phyloP scores from a whole-genome alignment of 768 basidiomycete species.

The Leccinellum rugosiceps region DNA sequence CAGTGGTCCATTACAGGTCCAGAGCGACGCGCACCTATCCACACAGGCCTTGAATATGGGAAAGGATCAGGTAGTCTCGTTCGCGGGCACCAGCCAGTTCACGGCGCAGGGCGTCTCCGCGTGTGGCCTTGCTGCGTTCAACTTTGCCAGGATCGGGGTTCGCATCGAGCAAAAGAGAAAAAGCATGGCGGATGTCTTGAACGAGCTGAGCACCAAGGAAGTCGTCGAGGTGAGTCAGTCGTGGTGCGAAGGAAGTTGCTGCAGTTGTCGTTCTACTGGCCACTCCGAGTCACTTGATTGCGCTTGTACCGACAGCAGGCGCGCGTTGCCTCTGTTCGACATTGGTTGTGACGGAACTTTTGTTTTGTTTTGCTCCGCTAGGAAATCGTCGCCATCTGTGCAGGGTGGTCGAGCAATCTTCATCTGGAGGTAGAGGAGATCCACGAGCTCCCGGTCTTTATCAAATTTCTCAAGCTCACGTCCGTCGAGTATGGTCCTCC shows the following conservation, averaged over 20 bases:
- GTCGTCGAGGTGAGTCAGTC: constrained; percentile 25
- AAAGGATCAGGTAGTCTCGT: constrained; percentile 41
- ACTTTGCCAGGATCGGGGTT: constrained; percentile 55
- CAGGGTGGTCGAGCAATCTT: constrained; percentile 47
- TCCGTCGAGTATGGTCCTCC: constrained; percentile 38
- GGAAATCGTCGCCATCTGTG: constrained; percentile 58
- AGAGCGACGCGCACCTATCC: neutral
- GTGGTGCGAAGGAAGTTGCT: too few species aligned
- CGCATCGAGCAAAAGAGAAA: constrained; percentile 15
- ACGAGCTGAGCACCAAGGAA: constrained; percentile 21
- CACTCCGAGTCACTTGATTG: neutral
- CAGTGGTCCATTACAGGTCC: neutral
- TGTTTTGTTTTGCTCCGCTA: constrained; percentile 19
- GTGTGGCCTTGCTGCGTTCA: constrained; percentile 66
- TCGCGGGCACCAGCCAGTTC: constrained; percentile 57
- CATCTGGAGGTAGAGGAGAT: constrained; percentile 62
- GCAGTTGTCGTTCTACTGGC: neutral
- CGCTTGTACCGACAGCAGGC: neutral
- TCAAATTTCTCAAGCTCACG: constrained; percentile 34
- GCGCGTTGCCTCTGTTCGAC: neutral
- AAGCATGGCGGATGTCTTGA: constrained; percentile 14
- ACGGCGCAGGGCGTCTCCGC: constrained; percentile 43
- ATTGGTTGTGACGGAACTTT: neutral
- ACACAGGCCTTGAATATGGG: constrained; percentile 22
- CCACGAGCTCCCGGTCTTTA: constrained; percentile 46